These are phyloP conservation scores for Phytophthora capsici DNA, from an alignment of 352 stramenopile genomes.

Conservation along the genomic window DNA sequence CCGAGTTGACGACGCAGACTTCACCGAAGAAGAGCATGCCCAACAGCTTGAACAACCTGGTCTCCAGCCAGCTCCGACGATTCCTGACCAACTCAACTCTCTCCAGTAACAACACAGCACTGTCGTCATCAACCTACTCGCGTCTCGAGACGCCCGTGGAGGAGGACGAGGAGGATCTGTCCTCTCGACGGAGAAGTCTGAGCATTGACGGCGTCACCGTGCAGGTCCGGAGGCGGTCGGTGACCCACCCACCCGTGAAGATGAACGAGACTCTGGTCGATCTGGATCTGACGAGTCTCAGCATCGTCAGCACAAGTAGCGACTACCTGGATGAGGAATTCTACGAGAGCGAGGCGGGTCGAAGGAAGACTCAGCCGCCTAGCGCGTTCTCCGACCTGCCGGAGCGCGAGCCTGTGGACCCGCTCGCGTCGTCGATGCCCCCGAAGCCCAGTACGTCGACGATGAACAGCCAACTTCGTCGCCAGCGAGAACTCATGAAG, in stretches of 20 bases:
- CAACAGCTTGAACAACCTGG: conserved; percentile 36
- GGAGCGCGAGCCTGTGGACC: conserved; percentile 12
- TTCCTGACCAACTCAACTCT: conserved; percentile 20
- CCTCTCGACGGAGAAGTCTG: conserved; percentile 13
- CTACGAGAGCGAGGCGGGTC: conserved; percentile 22
- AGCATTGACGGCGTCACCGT: neutral
- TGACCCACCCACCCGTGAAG: conserved; percentile 27
- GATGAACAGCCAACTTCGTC: conserved; percentile 16
- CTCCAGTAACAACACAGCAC: conserved; percentile 22
- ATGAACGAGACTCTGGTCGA: conserved; percentile 18
- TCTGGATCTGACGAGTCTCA: conserved; percentile 23
- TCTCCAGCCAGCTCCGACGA: conserved; percentile 17
- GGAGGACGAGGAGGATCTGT: conserved; percentile 21
- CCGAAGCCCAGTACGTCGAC: conserved; percentile 13
- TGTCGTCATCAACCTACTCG: conserved; percentile 23
- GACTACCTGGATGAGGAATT: conserved; percentile 30
- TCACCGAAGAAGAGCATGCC: conserved; percentile 5
- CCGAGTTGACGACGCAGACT: conserved; percentile 37
- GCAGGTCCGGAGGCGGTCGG: conserved; percentile 18
- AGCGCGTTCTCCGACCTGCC: conserved; percentile 20
- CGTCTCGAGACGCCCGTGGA: conserved; percentile 20
- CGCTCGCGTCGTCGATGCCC: conserved; percentile 27
- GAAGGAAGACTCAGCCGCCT: conserved; percentile 31
- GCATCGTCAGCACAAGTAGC: conserved; percentile 21
- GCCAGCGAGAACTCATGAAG: conserved; percentile 27